A percentile compares a stretch with the other conserved stretches of the same genome.
Conservation (phyloP, 805 yeast species). For the Wickerhamiella allomyrinae region DNA sequence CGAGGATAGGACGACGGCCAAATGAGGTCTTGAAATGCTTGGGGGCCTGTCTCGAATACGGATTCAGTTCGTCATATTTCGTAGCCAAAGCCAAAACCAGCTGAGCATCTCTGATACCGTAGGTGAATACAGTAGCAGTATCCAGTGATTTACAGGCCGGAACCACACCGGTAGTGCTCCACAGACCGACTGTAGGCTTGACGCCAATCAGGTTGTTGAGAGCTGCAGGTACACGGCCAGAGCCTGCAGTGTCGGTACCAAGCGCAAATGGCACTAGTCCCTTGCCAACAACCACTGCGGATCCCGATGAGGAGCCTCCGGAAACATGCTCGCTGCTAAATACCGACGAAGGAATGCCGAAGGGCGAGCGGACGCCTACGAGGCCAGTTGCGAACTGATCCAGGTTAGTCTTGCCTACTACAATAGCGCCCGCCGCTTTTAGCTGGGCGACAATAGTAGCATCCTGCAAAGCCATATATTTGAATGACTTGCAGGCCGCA, state of each 20-base stretch:
- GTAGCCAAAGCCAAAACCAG: conserved; percentile 56
- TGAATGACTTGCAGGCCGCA: conserved; percentile 85
- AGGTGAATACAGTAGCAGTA: conserved; percentile 75
- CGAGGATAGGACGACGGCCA: conserved; percentile 48
- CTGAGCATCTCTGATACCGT: conserved; percentile 74
- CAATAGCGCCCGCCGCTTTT: conserved; percentile 80
- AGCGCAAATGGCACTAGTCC: conserved; percentile 81
- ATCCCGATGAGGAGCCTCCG: conserved; percentile 95
- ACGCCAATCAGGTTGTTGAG: conserved; percentile 82
- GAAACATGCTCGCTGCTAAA: conserved; percentile 66
- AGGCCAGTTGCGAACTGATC: conserved; percentile 97
- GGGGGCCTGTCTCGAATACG: conserved; percentile 69
- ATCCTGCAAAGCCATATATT: conserved; percentile 54
- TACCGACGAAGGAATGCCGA: conserved; percentile 75
- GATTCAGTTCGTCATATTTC: conserved; percentile 57
- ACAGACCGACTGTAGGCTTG: conserved; percentile 81
- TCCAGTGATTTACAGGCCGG: conserved; percentile 95
- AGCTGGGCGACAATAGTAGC: conserved; percentile 62
- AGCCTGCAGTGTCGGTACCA: conserved; percentile 97
- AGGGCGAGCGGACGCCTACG: conserved; percentile 91
- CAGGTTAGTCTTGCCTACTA: conserved; percentile 85
- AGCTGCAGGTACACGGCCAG: conserved; percentile 95
- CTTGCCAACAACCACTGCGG: conserved; percentile 80
- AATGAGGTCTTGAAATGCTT: conserved; percentile 46
- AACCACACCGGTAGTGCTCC: conserved; percentile 83